Conservation (phyloP, 1,284 basidiomycete species). For the Ustilago loliicola region DNA sequence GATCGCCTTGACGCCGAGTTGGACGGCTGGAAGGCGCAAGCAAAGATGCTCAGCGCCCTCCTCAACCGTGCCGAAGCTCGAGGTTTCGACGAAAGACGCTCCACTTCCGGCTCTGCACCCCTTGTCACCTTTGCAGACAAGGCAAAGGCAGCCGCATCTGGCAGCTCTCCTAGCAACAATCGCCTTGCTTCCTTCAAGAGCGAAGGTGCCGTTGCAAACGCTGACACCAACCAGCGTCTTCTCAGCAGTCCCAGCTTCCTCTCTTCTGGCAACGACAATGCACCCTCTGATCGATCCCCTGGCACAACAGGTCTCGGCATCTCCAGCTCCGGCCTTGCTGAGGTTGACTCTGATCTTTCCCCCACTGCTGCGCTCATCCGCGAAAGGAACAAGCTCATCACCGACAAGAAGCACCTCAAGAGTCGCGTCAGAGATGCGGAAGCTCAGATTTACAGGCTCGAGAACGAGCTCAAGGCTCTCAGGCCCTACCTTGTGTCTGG, state of each 20-base stretch:
- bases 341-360: constrained; percentile 42
- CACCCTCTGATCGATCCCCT: constrained; percentile 8
- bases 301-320: constrained; percentile 44
- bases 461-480: constrained; percentile 64
- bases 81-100: constrained; percentile 47
- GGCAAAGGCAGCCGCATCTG: constrained; percentile 33
- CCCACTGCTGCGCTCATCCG: constrained; percentile 54
- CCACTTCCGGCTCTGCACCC: constrained; percentile 20
- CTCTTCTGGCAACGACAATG: constrained; percentile 22
- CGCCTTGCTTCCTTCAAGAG: constrained; percentile 37
- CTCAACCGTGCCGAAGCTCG: constrained; percentile 59
- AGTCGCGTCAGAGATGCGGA: constrained; percentile 65
- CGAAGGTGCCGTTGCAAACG: constrained; percentile 17
- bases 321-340: constrained; percentile 34
- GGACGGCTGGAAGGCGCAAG: constrained; percentile 64
- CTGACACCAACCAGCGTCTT: constrained; percentile 23
- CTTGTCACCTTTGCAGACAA: constrained; percentile 39
- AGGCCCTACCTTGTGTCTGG: constrained; percentile 64
- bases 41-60: constrained; percentile 65
- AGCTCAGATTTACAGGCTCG: constrained; percentile 65
- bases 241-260: constrained; percentile 42
- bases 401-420: constrained; percentile 68
- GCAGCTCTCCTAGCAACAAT: constrained; percentile 25
- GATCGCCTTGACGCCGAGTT: constrained; percentile 66
- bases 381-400: constrained; percentile 66